Evolutionary conservation across 2,329 filamentous ascomycete genomes (phyloP).

Genomic region (Paecilomyces formosus): DNA sequence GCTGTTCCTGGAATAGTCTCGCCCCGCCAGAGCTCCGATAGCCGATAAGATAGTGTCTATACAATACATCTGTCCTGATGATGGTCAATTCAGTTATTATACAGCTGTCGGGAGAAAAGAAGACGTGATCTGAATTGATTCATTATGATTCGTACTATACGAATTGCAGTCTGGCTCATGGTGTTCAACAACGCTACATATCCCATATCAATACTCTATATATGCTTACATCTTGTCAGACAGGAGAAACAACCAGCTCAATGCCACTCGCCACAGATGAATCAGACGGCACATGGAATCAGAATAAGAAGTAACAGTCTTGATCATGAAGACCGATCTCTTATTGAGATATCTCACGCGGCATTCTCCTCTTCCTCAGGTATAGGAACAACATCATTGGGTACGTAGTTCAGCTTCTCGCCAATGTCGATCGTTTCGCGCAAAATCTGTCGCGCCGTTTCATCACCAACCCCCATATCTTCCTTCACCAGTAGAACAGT

Average conservation of each 20-base stretch:
- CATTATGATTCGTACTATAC: too few relatives aligned
- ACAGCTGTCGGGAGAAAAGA: too few relatives aligned
- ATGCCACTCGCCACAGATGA: background rate
- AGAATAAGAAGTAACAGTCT: background rate
- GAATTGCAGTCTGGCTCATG: too few relatives aligned
- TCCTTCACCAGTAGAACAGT: conserved; percentile 50
- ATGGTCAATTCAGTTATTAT: background rate
- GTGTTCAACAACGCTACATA: too few relatives aligned
- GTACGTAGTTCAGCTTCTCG: conserved; percentile 59
- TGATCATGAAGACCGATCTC: background rate
- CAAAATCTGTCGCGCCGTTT: conserved; percentile 49
- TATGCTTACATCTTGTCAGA: background rate
- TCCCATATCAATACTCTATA: background rate
- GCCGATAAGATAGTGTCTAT: conserved; percentile 4
- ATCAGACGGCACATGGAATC: background rate
- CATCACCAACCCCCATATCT: conserved; percentile 45
- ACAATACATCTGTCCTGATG: background rate
- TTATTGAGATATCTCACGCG: background rate
- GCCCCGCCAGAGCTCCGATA: background rate
- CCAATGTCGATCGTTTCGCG: conserved; percentile 61
- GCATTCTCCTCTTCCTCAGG: conserved; percentile 7
- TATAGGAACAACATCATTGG: conserved; percentile 45
- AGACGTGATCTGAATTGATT: too few relatives aligned
- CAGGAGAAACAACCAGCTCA: background rate
- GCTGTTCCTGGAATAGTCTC: background rate